A percentile compares a stretch with the other conserved stretches of the same genome.
Conservation (phyloP, 1,284 basidiomycete species). For the Mrakiaceae sp. region DNA sequence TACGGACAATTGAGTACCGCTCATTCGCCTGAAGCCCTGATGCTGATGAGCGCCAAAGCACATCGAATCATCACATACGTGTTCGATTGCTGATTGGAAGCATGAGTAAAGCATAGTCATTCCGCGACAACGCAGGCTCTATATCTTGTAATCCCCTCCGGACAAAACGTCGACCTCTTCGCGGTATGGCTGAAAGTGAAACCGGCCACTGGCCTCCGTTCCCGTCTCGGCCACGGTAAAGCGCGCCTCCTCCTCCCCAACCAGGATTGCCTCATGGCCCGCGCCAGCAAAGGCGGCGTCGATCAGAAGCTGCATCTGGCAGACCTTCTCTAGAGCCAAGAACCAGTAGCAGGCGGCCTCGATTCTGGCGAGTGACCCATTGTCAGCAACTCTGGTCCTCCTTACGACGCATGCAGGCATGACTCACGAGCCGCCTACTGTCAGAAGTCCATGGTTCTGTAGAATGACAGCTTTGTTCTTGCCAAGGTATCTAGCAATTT, state of each 20-base stretch:
- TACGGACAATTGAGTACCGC: too few species aligned
- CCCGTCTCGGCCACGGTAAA: background rate
- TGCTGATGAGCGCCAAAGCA: too few species aligned
- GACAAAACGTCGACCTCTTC: background rate
- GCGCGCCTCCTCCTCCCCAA: conserved; percentile 22
- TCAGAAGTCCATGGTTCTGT: conserved; percentile 51
- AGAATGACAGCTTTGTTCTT: conserved; percentile 34
- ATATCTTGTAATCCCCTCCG: background rate
- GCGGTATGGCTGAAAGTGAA: background rate
- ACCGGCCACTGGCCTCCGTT: background rate
- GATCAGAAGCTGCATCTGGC: conserved; percentile 44
- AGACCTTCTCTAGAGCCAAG: conserved; percentile 38
- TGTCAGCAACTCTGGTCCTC: too few species aligned
- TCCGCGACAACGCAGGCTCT: background rate
- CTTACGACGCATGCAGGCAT: background rate
- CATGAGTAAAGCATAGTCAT: too few species aligned
- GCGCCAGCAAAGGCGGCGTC: conserved; percentile 39
- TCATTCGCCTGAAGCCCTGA: too few species aligned
- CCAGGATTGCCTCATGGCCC: conserved; percentile 29
- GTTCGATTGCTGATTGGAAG: too few species aligned
- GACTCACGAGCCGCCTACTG: conserved; percentile 33
- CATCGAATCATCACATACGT: too few species aligned
- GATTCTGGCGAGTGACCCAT: conserved; percentile 21
- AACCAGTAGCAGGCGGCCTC: conserved; percentile 38
- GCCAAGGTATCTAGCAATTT: conserved; percentile 47